A percentile compares a stretch with the other conserved stretches of the same genome.
Evolutionary conservation across 768 basidiomycete species (phyloP).

Genomic region (Lenzites betulinus): DNA sequence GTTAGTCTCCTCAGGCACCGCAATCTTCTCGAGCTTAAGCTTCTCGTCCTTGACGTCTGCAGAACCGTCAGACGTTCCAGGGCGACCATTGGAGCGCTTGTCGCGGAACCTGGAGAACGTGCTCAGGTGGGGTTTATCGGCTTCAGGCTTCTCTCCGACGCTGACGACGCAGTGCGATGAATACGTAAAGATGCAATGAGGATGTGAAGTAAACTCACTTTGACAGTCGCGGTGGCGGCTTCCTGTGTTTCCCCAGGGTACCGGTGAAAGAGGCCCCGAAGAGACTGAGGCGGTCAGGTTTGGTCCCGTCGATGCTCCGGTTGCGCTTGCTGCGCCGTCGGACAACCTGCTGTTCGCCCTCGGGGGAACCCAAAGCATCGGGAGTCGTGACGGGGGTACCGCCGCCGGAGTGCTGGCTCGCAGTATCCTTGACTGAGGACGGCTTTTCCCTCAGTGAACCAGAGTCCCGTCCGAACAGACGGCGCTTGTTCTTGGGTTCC

Average conservation of each 20-base stretch:
- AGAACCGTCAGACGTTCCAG: constrained; percentile 43
- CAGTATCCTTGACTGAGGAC: constrained; percentile 26
- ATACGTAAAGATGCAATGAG: constrained; percentile 6
- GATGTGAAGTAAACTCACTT: constrained; percentile 44
- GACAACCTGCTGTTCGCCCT: constrained; percentile 22
- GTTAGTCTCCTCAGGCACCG: constrained; percentile 15
- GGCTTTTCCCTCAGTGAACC: constrained; percentile 35
- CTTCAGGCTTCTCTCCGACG: constrained; percentile 38
- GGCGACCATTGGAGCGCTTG: constrained; percentile 46
- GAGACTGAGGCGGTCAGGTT: constrained; percentile 72
- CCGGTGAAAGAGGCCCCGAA: constrained; percentile 71
- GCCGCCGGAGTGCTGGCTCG: constrained; percentile 31
- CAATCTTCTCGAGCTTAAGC: constrained; percentile 25
- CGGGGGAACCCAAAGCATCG: constrained; percentile 8
- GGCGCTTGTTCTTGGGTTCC: constrained; percentile 43
- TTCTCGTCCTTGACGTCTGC: constrained; percentile 9
- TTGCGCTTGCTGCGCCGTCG: constrained; percentile 47
- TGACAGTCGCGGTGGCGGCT: constrained; percentile 78
- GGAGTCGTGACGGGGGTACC: constrained; percentile 21
- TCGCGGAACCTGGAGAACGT: constrained; percentile 33
- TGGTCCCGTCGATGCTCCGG: constrained; percentile 52
- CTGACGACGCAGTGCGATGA: constrained; percentile 27
- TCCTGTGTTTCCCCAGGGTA: constrained; percentile 68
- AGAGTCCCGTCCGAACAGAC: constrained; percentile 62
- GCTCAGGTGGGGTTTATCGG: constrained; percentile 41